Base-by-base conservation (phyloP, 1,284 basidiomycete genomes). In the Irpex sp. region DNA sequence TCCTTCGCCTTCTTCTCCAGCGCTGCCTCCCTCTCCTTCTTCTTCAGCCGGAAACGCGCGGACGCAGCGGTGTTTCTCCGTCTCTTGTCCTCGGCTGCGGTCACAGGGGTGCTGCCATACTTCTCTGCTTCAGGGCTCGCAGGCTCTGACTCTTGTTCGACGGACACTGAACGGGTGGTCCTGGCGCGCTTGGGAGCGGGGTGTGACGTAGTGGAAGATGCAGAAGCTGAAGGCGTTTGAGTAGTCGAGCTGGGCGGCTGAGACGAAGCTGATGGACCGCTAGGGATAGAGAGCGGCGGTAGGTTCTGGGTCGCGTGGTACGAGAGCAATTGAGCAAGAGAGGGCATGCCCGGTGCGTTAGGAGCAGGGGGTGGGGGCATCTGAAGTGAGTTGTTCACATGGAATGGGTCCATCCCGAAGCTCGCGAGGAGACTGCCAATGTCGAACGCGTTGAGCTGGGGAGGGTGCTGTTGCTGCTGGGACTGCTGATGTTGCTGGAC, bases 31-130 rank as follows among this genome's bases (percentile, higher is more conserved):
- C 97, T 84, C 78, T 98, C 95, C 84, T 99, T 99, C 85, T 99
- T 99, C 86, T 99, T 99, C 72, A 96, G 80, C 64, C 97, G 85
- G 85, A 99, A 99, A 13, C 97, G 92, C n/a, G 96, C 96, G 64
- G 92, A 95, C 0, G 97, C 97, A 17, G 95, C 95, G 0, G 97
- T 99, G 76, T 99, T 99, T 57, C 97, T 82, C 65, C 95, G 84
- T 47, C 97, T 89, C 78, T 98, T 99, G 79, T 97, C 94, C 74
- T 97, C 94, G 1, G 89, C 77, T 0, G 87, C 78, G 5, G 79
- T 80, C 1, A 83, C 31, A 0, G 77, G 58, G 8, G 74, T 74
- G 58, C 74, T 67, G 60, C 72, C 61, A 51, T 67, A 36, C 37
- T 79, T 71, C 5, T 74, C 69, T 15, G 68, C 66, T 17, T 75